A percentile compares a stretch with the other conserved stretches of the same genome.
These are phyloP conservation scores for Eragrostis tef DNA, from an alignment of 202 grass and related monocot species.

Conservation along the genomic window DNA sequence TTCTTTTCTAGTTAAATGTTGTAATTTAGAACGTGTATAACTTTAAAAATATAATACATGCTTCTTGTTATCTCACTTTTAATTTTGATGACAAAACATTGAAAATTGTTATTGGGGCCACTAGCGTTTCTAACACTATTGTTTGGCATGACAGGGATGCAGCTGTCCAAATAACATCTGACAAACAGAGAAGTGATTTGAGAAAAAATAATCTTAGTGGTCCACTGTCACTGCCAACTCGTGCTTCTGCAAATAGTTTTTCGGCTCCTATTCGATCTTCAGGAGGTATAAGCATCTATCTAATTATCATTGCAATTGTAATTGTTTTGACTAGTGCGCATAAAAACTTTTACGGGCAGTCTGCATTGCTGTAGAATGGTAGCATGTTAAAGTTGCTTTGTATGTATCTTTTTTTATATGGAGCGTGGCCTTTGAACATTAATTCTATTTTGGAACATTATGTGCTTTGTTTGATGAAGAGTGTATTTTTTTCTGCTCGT, in stretches of 20 bases:
- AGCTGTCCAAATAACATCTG: slow-evolving; percentile 51
- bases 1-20: not conserved
- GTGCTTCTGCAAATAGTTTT: slow-evolving; percentile 97
- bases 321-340: slow-evolving; percentile 22
- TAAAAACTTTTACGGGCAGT: not conserved
- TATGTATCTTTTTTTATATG: slow-evolving; percentile 22
- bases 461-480: slow-evolving; percentile 39
- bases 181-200: slow-evolving; percentile 68
- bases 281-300: slow-evolving; percentile 62
- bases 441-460: slow-evolving; percentile 9
- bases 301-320: not conserved
- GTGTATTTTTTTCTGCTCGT: slow-evolving; percentile 44
- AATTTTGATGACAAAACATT: not conserved
- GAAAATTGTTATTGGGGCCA: not conserved
- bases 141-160: slow-evolving; percentile 64
- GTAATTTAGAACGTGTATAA: too few relatives aligned
- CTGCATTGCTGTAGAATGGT: slow-evolving; percentile 22
- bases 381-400: slow-evolving; percentile 16
- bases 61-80: slow-evolving; percentile 1
- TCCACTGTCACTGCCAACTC: slow-evolving; percentile 91
- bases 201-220: slow-evolving; percentile 91
- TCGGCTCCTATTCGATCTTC: slow-evolving; percentile 96
- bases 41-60: not conserved
- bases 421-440: not conserved
- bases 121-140: slow-evolving; percentile 8